Evolutionary conservation across 2,329 filamentous ascomycete species (phyloP), one percentile per base, ranked within the genome.

Genomic region (Phoma sp.): DNA sequence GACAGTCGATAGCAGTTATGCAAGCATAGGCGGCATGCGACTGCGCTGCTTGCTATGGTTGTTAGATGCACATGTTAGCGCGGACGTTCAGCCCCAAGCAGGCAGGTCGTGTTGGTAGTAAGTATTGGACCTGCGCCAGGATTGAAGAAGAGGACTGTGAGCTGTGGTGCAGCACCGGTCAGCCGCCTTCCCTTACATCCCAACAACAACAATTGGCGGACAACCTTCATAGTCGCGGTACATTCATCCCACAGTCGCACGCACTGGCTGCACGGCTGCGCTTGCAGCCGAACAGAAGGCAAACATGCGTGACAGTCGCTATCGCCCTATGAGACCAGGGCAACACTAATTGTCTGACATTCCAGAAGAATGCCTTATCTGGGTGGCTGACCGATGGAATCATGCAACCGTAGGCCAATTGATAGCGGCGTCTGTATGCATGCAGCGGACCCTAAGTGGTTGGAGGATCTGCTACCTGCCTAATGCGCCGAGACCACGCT

Each of bases 281-380:
- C 38, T n/a, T 38, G 7, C 10, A 13, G 44, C 36, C 43, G 25
- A 22, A 13, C 25, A 29, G 11, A 32, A 42, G 29, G 2, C 9
- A 24, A 25, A 25, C 36, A 42, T 38, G 41, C 30, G 41, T 18
- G 30, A 47, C 22, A 41, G 52, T 41, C 38, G 42, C 30, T 42
- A 37, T 48, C 40, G 40, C 41, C 18, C 18, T 18, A 18, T 18
- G 18, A 18, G 18, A 2, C 18, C 18, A 18, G 11, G 42, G 11
- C 39, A 42, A 6, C 43, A 41, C 27, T 23, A 47, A 18, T 30
- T n/a, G 22, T 18, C n/a, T 44, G 43, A 40, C 9, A 35, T 59
- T 59, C 57, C 30, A 57, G 57, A 59, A 57, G 47, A 14, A 24
- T 57, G 45, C 57, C 53, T 54, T 57, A 59, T 57, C 57, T 32